These are phyloP conservation scores for Podospora fimiseda DNA, from an alignment of 495 filamentous ascomycete genomes.

Conservation along the genomic window DNA sequence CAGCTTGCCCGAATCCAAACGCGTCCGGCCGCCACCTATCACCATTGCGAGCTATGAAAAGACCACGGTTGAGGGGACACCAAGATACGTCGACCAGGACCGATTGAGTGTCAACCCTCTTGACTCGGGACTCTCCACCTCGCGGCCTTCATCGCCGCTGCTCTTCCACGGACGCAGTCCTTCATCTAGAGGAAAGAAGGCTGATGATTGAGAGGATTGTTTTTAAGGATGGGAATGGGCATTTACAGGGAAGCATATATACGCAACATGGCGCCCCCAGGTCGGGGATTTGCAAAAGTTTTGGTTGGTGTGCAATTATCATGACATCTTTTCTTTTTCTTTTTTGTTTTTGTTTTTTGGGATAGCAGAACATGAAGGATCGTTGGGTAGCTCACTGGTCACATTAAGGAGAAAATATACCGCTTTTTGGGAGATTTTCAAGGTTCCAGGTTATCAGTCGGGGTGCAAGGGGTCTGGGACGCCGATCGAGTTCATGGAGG, in stretches of 20 bases:
- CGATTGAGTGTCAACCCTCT: slow-evolving; percentile 31
- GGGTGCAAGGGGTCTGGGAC: too few relatives aligned
- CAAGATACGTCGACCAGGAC: slow-evolving; percentile 26
- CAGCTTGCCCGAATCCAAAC: slow-evolving; percentile 50
- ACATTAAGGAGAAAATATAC: too few relatives aligned
- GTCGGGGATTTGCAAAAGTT: neutral
- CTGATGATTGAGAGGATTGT: slow-evolving; percentile 30
- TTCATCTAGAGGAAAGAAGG: slow-evolving; percentile 32
- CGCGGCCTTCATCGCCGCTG: slow-evolving; percentile 61
- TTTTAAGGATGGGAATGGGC: neutral
- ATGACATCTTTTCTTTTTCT: slow-evolving; percentile 19
- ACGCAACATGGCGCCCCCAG: neutral
- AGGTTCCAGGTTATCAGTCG: too few relatives aligned
- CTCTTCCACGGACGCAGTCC: slow-evolving; percentile 42
- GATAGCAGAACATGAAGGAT: too few relatives aligned
- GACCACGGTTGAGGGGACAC: slow-evolving; percentile 47
- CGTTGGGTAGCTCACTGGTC: too few relatives aligned
- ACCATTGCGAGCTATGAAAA: slow-evolving; percentile 72
- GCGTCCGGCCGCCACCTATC: slow-evolving; percentile 64
- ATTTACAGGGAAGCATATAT: neutral
- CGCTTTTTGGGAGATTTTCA: too few relatives aligned
- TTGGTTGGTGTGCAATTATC: neutral
- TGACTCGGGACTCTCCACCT: slow-evolving; percentile 53
- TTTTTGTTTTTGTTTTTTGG: too few relatives aligned
- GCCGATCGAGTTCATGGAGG: too few relatives aligned